These are phyloP conservation scores for Gentiana straminea DNA, from an alignment of 257 asterid genomes.

Conservation along the genomic window DNA sequence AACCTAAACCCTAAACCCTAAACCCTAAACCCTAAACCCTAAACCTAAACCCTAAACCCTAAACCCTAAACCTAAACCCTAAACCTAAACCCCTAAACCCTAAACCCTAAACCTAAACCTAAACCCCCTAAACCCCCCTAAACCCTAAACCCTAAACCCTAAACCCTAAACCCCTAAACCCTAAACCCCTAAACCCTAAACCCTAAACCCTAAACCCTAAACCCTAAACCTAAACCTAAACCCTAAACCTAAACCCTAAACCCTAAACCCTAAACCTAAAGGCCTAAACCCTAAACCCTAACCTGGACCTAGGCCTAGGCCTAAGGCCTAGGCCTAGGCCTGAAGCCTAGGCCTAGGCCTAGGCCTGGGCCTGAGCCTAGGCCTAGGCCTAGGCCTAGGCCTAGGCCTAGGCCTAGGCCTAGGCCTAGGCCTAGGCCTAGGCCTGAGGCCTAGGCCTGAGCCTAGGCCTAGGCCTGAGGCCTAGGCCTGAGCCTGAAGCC, in stretches of 20 bases:
- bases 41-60: background rate
- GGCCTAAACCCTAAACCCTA: background rate
- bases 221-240: background rate
- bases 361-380: background rate
- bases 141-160: background rate
- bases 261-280: background rate
- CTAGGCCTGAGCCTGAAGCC: background rate
- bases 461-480: background rate
- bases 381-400: background rate
- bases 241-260: background rate
- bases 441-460: background rate
- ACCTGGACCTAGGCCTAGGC: background rate
- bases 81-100: too few relatives aligned
- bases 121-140: background rate
- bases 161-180: too few relatives aligned
- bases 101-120: background rate
- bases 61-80: background rate
- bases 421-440: too few relatives aligned
- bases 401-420: too few relatives aligned
- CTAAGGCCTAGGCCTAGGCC: background rate
- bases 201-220: background rate
- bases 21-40: background rate
- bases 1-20: conserved; percentile 1
- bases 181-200: too few relatives aligned
- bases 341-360: background rate